Evolutionary conservation across 768 basidiomycete genomes (phyloP).

Genomic region (Phlebiopsis gigantea): DNA sequence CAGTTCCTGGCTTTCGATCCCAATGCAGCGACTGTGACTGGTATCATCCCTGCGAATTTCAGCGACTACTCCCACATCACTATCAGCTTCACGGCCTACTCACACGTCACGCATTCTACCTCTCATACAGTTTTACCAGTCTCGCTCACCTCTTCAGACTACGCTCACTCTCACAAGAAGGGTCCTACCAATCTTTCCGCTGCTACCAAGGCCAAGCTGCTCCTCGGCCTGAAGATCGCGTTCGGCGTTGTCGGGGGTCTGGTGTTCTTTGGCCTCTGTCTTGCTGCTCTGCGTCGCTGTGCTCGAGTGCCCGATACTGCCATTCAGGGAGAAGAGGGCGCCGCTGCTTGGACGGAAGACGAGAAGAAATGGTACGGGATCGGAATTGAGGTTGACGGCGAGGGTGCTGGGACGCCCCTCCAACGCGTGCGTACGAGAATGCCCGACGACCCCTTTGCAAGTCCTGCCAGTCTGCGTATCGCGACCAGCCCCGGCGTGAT

Average conservation of each 20-base stretch:
- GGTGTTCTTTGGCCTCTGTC: conserved; percentile 44
- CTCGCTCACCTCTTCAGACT: conserved; percentile 35
- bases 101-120: conserved; percentile 58
- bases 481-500: conserved; percentile 47
- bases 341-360: conserved; percentile 52
- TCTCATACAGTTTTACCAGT: conserved; percentile 60
- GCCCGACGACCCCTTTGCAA: conserved; percentile 20
- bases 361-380: conserved; percentile 71
- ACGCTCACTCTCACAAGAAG: conserved; percentile 31
- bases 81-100: conserved; percentile 66
- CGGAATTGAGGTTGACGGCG: conserved; percentile 24
- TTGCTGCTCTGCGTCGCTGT: conserved; percentile 52
- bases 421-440: neutral
- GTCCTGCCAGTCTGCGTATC: conserved; percentile 8
- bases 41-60: conserved; percentile 48
- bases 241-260: conserved; percentile 61
- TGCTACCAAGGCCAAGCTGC: conserved; percentile 41
- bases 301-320: conserved; percentile 58
- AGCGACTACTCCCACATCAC: conserved; percentile 34
- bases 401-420: neutral
- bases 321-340: conserved; percentile 53
- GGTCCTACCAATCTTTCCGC: conserved; percentile 28
- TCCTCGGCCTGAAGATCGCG: conserved; percentile 54
- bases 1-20: conserved; percentile 53
- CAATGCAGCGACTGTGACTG: conserved; percentile 40